Evolutionary conservation across 129 eudicot genomes (phyloP).

Genomic region (Escallonia rubra): DNA sequence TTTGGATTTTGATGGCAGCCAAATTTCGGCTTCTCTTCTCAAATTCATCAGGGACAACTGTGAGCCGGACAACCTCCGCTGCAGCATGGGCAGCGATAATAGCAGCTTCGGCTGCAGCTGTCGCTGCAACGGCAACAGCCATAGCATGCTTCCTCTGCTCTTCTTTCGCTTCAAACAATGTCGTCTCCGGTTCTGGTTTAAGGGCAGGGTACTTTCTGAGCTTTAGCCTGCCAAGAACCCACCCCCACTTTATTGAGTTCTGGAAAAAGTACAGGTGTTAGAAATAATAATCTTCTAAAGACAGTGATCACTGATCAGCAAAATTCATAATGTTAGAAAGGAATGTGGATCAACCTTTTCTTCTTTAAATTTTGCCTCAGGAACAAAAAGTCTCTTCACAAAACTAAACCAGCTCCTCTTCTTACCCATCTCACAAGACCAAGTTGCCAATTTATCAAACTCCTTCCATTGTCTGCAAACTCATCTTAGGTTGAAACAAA

Average conservation of each 20-base stretch:
- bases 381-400: slow-evolving; percentile 49
- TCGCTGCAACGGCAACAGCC: slow-evolving; percentile 70
- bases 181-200: slow-evolving; percentile 23
- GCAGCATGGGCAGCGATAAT: slow-evolving; percentile 90
- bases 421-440: slow-evolving; percentile 49
- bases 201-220: slow-evolving; percentile 41
- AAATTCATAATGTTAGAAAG: background rate
- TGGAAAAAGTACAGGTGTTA: slow-evolving; percentile 4
- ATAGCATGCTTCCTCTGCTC: slow-evolving; percentile 60
- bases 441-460: background rate
- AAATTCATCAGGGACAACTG: slow-evolving; percentile 26
- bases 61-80: slow-evolving; percentile 70
- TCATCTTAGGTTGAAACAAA: slow-evolving; percentile 5
- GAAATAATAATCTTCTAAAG: background rate
- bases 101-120: slow-evolving; percentile 92
- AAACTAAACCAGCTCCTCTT: slow-evolving; percentile 50
- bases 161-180: slow-evolving; percentile 34
- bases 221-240: slow-evolving; percentile 48
- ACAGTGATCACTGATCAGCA: background rate
- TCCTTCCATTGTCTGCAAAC: slow-evolving; percentile 6
- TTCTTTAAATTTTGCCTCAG: slow-evolving; percentile 42
- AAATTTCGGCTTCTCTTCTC: slow-evolving; percentile 20
- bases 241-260: slow-evolving; percentile 50
- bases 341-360: slow-evolving; percentile 31
- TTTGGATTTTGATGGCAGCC: slow-evolving; percentile 71